Conservation (phyloP, 768 basidiomycete genomes). For the Solioccasus polychromus region DNA sequence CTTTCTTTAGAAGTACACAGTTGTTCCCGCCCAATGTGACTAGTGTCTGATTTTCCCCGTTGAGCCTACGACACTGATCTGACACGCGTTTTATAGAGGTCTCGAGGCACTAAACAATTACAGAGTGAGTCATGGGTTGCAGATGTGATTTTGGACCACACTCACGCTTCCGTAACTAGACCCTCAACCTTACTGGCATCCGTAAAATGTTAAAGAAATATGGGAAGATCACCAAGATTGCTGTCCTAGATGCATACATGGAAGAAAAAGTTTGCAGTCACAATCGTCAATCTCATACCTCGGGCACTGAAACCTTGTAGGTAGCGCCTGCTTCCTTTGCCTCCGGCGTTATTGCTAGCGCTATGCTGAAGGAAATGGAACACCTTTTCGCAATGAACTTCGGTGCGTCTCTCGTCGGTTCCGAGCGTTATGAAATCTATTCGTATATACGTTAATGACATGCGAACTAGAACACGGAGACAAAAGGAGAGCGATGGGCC, state of each 20-base stretch:
- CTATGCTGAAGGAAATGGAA: slow-evolving; percentile 76
- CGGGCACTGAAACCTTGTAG: slow-evolving; percentile 31
- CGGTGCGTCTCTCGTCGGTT: slow-evolving; percentile 47
- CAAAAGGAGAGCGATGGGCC: slow-evolving; percentile 68
- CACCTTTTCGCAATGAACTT: slow-evolving; percentile 73
- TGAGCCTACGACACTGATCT: slow-evolving; percentile 11
- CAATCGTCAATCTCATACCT: neutral
- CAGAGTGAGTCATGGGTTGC: slow-evolving; percentile 45
- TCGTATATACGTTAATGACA: neutral
- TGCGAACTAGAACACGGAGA: slow-evolving; percentile 58
- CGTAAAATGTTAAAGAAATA: slow-evolving; percentile 85
- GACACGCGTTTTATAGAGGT: slow-evolving; percentile 42
- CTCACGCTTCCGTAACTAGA: slow-evolving; percentile 40
- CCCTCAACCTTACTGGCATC: slow-evolving; percentile 88
- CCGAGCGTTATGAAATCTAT: neutral
- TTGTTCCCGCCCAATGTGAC: too few species aligned
- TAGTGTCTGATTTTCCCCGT: neutral
- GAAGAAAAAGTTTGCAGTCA: slow-evolving; percentile 56
- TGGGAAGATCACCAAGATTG: slow-evolving; percentile 73
- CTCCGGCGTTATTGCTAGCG: slow-evolving; percentile 54
- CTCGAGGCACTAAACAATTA: slow-evolving; percentile 89
- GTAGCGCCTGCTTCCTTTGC: slow-evolving; percentile 68
- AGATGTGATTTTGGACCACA: too few species aligned
- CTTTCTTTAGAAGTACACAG: too few species aligned
- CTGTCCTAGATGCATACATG: slow-evolving; percentile 76